phyloP scores from a whole-genome alignment of 2,329 filamentous ascomycete genomes.

The Hypoxylon sp. region DNA sequence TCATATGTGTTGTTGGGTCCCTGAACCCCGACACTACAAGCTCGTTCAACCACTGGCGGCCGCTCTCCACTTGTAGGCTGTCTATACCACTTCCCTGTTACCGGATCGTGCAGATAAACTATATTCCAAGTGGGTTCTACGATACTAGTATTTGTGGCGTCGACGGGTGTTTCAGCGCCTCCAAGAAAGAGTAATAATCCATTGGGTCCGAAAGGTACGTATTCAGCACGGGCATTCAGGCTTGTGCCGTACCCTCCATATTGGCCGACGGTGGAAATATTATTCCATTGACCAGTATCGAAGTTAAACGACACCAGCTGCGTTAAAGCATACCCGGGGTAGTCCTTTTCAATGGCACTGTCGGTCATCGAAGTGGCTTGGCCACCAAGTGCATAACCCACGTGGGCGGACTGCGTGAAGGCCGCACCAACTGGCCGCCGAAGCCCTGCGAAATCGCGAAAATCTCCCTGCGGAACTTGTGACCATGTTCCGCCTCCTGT shows the following conservation, averaged over 20 bases:
- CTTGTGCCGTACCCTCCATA: constrained; percentile 50
- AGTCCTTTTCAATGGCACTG: constrained; percentile 42
- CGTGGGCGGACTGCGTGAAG: constrained; percentile 47
- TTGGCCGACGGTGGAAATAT: constrained; percentile 48
- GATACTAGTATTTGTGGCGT: constrained; percentile 44
- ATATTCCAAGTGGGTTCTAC: constrained; percentile 49
- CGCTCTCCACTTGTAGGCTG: constrained; percentile 55
- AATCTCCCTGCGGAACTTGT: constrained; percentile 49
- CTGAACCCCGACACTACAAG: constrained; percentile 56
- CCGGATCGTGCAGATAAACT: constrained; percentile 55
- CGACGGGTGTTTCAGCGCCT: constrained; percentile 49
- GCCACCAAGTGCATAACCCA: constrained; percentile 56
- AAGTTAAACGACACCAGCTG: constrained; percentile 56
- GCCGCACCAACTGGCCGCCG: constrained; percentile 53
- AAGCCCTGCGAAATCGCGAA: constrained; percentile 56
- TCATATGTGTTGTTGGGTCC: constrained; percentile 57
- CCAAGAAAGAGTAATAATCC: constrained; percentile 56
- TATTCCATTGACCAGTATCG: constrained; percentile 52
- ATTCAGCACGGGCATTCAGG: constrained; percentile 53
- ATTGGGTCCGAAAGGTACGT: constrained; percentile 54
- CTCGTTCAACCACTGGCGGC: constrained; percentile 50
- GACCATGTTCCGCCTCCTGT: constrained; percentile 55
- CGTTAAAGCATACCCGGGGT: constrained; percentile 49
- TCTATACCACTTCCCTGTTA: constrained; percentile 55
- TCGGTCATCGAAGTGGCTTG: constrained; percentile 49